phyloP scores from a whole-genome alignment of 2,329 filamentous ascomycete genomes.

The Parafenestella ontariensis region DNA sequence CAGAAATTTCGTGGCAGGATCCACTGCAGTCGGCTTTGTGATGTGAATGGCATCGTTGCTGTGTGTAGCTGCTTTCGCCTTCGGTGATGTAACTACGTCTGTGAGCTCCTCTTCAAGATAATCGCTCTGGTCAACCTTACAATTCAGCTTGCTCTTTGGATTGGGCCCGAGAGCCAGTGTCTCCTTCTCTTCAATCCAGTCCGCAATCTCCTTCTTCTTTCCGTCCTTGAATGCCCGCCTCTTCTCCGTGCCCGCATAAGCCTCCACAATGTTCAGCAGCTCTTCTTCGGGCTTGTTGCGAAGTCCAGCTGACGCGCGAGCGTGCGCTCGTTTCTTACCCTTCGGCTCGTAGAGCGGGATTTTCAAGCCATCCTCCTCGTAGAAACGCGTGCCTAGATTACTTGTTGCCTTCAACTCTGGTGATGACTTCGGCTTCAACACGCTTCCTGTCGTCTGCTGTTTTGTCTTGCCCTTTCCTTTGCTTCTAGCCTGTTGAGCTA shows the following conservation, averaged over 20 bases:
- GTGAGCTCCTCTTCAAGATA: background rate
- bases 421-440: background rate
- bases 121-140: background rate
- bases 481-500: slow-evolving; percentile 1
- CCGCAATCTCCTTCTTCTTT: slow-evolving; percentile 17
- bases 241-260: slow-evolving; percentile 17
- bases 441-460: background rate
- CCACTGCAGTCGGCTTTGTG: background rate
- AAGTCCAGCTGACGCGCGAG: slow-evolving; percentile 12
- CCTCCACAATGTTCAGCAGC: slow-evolving; percentile 18
- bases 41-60: background rate
- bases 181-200: slow-evolving; percentile 30
- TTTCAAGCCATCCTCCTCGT: slow-evolving; percentile 16
- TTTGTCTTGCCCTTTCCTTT: slow-evolving; percentile 2
- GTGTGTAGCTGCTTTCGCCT: background rate
- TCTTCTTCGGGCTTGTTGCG: slow-evolving; percentile 7
- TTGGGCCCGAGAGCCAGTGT: slow-evolving; percentile 24
- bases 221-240: slow-evolving; percentile 12
- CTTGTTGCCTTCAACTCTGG: background rate
- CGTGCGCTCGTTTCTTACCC: slow-evolving; percentile 14
- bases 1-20: background rate
- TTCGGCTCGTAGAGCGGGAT: slow-evolving; percentile 13
- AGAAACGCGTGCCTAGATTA: slow-evolving; percentile 1
- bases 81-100: background rate
- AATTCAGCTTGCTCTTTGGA: slow-evolving; percentile 8